Evolutionary conservation across 2,329 filamentous ascomycete genomes (phyloP).

Genomic region (Cladophialophora yegresii): DNA sequence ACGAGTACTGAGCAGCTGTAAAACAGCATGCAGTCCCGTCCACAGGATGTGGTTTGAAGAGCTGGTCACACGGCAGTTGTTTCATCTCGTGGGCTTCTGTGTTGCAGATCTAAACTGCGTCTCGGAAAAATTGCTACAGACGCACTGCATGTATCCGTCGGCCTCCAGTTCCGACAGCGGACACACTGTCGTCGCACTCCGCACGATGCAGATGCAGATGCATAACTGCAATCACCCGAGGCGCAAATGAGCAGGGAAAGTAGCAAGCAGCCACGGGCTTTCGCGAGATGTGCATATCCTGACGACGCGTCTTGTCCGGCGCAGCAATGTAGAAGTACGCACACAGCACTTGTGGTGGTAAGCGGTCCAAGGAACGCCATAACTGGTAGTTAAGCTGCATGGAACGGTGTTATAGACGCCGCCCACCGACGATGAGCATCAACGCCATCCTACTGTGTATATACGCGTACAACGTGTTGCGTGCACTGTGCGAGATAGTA

Average conservation of each 20-base stretch:
- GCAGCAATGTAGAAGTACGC: neutral
- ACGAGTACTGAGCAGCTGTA: neutral
- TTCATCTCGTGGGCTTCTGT: constrained; percentile 19
- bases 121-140: constrained; percentile 21
- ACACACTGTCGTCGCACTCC: constrained; percentile 2
- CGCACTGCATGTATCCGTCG: constrained; percentile 18
- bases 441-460: neutral
- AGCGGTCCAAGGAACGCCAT: neutral
- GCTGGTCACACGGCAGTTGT: constrained; percentile 25
- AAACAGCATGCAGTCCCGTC: neutral
- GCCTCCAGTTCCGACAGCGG: neutral
- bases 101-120: constrained; percentile 25
- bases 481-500: neutral
- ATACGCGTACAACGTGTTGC: neutral
- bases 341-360: neutral
- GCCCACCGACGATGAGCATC: neutral
- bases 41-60: neutral
- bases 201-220: neutral
- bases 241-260: neutral
- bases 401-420: neutral
- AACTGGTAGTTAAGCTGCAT: constrained; percentile 1
- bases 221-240: neutral
- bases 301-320: neutral
- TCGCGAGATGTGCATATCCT: neutral
- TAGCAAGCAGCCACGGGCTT: neutral